A percentile compares a stretch with the other conserved stretches of the same genome.
These are phyloP conservation scores for Penicillium cinerascens DNA, from an alignment of 495 filamentous ascomycete species.

Conservation along the genomic window DNA sequence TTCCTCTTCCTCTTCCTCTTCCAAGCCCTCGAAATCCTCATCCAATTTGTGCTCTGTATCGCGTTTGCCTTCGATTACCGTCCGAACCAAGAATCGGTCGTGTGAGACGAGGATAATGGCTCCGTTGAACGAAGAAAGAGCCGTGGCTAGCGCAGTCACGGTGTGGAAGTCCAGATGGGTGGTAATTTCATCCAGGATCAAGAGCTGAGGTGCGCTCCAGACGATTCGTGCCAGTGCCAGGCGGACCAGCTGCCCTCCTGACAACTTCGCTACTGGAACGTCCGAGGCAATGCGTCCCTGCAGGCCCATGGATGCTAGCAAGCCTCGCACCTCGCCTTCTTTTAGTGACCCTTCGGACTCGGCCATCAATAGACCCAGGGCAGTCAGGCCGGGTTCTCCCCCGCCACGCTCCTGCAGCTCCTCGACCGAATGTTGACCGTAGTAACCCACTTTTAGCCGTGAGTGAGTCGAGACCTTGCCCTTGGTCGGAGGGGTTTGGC, in stretches of 20 bases:
- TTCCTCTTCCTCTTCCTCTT: slow-evolving; percentile 49
- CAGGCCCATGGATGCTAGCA: slow-evolving; percentile 64
- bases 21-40: slow-evolving; percentile 48
- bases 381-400: slow-evolving; percentile 51
- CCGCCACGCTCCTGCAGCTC: slow-evolving; percentile 51
- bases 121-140: slow-evolving; percentile 62
- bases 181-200: slow-evolving; percentile 79
- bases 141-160: slow-evolving; percentile 63
- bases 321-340: slow-evolving; percentile 58
- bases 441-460: slow-evolving; percentile 64
- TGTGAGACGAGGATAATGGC: slow-evolving; percentile 72
- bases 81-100: slow-evolving; percentile 70
- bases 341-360: slow-evolving; percentile 46
- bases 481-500: slow-evolving; percentile 34
- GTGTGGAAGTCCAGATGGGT: slow-evolving; percentile 83
- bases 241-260: slow-evolving; percentile 76
- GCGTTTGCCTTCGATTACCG: slow-evolving; percentile 62
- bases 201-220: slow-evolving; percentile 63
- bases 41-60: slow-evolving; percentile 39
- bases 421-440: slow-evolving; percentile 74
- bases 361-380: slow-evolving; percentile 54
- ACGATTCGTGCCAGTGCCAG: slow-evolving; percentile 67
- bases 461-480: slow-evolving; percentile 62
- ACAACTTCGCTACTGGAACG: slow-evolving; percentile 63
- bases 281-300: slow-evolving; percentile 63